Conservation (phyloP, 306 rosid species). For the Hylodesmum podocarpum region DNA sequence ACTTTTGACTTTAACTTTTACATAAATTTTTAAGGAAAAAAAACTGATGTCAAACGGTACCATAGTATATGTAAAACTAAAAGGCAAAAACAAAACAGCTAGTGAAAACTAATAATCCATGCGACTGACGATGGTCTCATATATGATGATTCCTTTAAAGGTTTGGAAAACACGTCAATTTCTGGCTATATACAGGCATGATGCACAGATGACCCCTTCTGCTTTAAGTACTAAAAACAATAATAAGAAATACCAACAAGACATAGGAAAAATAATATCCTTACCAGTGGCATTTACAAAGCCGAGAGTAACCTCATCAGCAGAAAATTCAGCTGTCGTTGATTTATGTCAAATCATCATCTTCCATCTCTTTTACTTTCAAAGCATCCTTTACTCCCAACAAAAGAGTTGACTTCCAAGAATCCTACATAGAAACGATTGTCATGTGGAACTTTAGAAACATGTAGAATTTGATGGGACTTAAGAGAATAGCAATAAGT, state of each 20-base stretch:
- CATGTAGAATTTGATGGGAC: not conserved
- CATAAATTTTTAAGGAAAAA: too few relatives aligned
- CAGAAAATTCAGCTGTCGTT: constrained; percentile 17
- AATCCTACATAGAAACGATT: constrained; percentile 36
- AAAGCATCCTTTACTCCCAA: constrained; percentile 43
- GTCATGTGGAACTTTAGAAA: constrained; percentile 15
- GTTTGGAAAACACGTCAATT: not conserved
- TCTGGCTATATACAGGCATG: not conserved
- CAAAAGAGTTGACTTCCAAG: constrained; percentile 54
- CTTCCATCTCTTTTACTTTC: constrained; percentile 53
- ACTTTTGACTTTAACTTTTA: too few relatives aligned
- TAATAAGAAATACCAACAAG: not conserved
- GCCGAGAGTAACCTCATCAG: not conserved
- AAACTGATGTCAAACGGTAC: too few relatives aligned
- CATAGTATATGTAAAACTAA: too few relatives aligned
- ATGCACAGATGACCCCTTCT: not conserved
- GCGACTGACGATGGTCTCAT: not conserved
- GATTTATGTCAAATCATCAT: constrained; percentile 53
- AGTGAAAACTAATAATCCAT: not conserved
- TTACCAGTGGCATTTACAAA: not conserved
- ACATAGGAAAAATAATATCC: not conserved
- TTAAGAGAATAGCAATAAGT: not conserved
- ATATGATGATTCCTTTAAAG: not conserved
- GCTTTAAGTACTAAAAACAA: not conserved
- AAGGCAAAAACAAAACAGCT: not conserved